Base-by-base conservation (phyloP, 352 stramenopile genomes). In the Lagenidium giganteum region DNA sequence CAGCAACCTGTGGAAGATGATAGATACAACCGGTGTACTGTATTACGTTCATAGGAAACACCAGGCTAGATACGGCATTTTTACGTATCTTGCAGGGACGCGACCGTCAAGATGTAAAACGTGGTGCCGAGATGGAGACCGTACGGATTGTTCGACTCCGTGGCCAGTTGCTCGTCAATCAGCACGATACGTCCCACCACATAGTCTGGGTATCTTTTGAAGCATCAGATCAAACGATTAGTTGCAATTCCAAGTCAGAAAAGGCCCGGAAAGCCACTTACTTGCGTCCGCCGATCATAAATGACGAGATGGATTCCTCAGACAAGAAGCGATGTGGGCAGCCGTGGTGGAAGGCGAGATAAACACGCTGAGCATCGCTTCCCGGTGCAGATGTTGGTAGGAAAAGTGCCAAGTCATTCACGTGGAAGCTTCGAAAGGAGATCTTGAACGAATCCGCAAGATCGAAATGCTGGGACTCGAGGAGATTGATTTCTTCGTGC, bases 301-400 rank as follows among this genome's bases (percentile, higher is more conserved):
- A 94, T 31, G 80, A 92, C 29, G 78, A 86, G 51, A 94, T 92
- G 31, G 83, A 94, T 51, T 94, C 83, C 47, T 90, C 80, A 24
- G 83, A 90, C 13, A 94, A 52, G 52, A 93, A 94, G 13, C 83
- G 83, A 46, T 94, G 74, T 23, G 83, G 83, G 41, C 83, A 94
- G 16, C 76, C 80, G 2, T 92, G 64, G 35, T 94, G 83, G 54
- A 94, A 94, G 22, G 83, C 83, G 33, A 94, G 47, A 54, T 94
- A 94, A 47, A 93, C 80, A 5, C 81, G 77, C 49, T 89, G 67
- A 4, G 62, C 55, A 30, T 87, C 78, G 44, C 72, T 90, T 13
- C 71, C 77, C 0, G 83, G 83, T 9, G 77, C 80, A 8, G 81
- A 94, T 4, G 80, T 94, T 0, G 83, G 83, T 29, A 94, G 58